These are phyloP conservation scores for Ensete ventricosum DNA, from an alignment of 176 grass and related monocot species.

Conservation along the genomic window DNA sequence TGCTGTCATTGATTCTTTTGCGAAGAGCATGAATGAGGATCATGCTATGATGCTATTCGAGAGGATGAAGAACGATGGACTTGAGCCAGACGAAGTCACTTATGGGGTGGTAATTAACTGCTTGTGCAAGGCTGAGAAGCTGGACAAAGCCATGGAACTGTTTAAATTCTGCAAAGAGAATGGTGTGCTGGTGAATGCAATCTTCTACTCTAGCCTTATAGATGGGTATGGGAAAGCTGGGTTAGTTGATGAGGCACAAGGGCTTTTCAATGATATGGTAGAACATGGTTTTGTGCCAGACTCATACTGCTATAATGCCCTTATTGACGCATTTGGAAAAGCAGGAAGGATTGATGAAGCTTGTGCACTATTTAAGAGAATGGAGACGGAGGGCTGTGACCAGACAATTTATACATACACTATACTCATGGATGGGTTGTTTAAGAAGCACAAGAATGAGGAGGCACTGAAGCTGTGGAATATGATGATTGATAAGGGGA, in stretches of 20 bases:
- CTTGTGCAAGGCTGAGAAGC: conserved; percentile 63
- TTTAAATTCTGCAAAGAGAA: conserved; percentile 49
- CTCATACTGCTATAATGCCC: conserved; percentile 71
- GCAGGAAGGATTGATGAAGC: conserved; percentile 51
- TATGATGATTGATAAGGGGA: conserved; percentile 81
- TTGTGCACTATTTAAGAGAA: conserved; percentile 58
- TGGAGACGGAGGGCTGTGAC: conserved; percentile 70
- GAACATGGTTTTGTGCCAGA: conserved; percentile 53
- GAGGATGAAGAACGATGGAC: conserved; percentile 59
- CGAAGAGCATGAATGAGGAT: conserved; percentile 47
- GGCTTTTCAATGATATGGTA: conserved; percentile 72
- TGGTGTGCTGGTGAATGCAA: conserved; percentile 41
- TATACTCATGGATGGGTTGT: conserved; percentile 72
- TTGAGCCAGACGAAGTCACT: conserved; percentile 46
- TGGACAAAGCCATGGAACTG: conserved; percentile 54
- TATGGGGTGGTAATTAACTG: conserved; percentile 72
- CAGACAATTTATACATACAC: conserved; percentile 84
- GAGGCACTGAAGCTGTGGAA: conserved; percentile 75
- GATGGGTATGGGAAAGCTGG: conserved; percentile 77
- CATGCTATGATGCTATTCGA: conserved; percentile 55
- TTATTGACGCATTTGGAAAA: conserved; percentile 69
- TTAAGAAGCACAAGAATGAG: conserved; percentile 79
- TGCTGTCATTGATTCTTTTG: conserved; percentile 45
- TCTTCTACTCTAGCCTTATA: conserved; percentile 68
- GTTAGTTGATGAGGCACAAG: conserved; percentile 44